Conservation (phyloP, 352 stramenopile genomes). For the Thraustotheca clavata region DNA sequence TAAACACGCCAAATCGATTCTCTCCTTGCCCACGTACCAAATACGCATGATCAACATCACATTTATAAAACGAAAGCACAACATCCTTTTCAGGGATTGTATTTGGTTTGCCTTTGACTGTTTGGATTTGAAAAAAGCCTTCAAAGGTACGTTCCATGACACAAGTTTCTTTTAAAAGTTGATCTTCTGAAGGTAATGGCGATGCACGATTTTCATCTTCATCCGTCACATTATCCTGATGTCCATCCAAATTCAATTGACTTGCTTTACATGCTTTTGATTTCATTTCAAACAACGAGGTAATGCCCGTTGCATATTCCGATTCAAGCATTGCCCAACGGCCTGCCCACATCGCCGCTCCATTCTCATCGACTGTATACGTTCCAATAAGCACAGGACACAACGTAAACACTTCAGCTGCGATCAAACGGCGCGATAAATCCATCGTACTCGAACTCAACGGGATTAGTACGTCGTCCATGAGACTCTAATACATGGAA, state of each 20-base stretch:
- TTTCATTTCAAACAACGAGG: conserved; percentile 81
- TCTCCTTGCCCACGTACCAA: conserved; percentile 58
- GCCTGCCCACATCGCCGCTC: conserved; percentile 53
- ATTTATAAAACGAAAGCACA: conserved; percentile 48
- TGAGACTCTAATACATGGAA: conserved; percentile 22
- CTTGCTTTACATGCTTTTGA: conserved; percentile 60
- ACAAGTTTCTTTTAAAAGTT: conserved; percentile 49
- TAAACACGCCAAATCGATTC: conserved; percentile 74
- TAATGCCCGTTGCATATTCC: conserved; percentile 70
- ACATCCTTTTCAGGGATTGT: conserved; percentile 76
- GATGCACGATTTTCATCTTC: conserved; percentile 46
- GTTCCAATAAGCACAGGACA: conserved; percentile 16
- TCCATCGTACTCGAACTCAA: conserved; percentile 2
- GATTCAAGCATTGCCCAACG: conserved; percentile 80
- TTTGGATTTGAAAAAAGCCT: conserved; percentile 82
- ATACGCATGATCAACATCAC: conserved; percentile 60
- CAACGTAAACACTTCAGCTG: conserved; percentile 1
- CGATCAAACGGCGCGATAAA: not conserved
- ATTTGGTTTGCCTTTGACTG: conserved; percentile 71
- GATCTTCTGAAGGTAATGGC: conserved; percentile 53
- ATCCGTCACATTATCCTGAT: conserved; percentile 37
- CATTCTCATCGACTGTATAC: conserved; percentile 19
- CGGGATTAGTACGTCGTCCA: conserved; percentile 12
- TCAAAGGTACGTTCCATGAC: conserved; percentile 76
- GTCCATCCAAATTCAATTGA: conserved; percentile 40